Percentiles rank a stretch among this genome's conserved stretches.
phyloP scores from a whole-genome alignment of 345 rosid species.

The Fremontodendron californicum region DNA sequence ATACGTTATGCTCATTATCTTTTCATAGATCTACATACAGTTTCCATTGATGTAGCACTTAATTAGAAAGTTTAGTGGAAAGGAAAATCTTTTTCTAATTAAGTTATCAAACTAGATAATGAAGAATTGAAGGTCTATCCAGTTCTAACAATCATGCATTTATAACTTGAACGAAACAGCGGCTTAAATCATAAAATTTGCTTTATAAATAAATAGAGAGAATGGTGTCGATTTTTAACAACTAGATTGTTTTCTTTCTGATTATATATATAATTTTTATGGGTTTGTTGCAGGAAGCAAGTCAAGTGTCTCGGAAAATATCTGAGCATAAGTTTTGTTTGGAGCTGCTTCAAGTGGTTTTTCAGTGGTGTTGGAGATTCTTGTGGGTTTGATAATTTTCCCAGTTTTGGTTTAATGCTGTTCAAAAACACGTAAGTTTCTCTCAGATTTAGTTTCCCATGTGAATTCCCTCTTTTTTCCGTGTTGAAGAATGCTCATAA shows the following conservation, averaged over 20 bases:
- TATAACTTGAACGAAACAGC: not conserved
- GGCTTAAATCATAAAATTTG: not conserved
- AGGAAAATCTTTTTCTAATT: not conserved
- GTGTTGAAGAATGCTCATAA: not conserved
- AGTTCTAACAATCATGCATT: not conserved
- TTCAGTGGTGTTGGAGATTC: constrained; percentile 91
- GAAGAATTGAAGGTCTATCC: not conserved
- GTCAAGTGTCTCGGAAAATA: constrained; percentile 86
- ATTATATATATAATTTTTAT: not conserved
- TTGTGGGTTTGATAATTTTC: constrained; percentile 93
- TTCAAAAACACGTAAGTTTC: constrained; percentile 76
- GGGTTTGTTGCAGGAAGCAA: constrained; percentile 59
- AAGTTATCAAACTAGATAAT: not conserved
- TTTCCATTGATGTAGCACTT: constrained; percentile 5
- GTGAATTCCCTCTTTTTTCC: not conserved
- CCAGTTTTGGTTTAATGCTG: constrained; percentile 74
- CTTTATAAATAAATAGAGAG: not conserved
- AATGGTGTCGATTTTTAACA: not conserved
- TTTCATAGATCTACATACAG: not conserved
- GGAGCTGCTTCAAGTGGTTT: constrained; percentile 99
- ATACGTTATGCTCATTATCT: not conserved
- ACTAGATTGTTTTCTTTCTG: not conserved
- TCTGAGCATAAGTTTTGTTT: constrained; percentile 73
- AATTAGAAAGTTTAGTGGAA: not conserved
- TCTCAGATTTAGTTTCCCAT: constrained; percentile 14